Evolutionary conservation across 495 filamentous ascomycete species (phyloP), one percentile per base, ranked within the genome.

Genomic region (Penicillium steckii): DNA sequence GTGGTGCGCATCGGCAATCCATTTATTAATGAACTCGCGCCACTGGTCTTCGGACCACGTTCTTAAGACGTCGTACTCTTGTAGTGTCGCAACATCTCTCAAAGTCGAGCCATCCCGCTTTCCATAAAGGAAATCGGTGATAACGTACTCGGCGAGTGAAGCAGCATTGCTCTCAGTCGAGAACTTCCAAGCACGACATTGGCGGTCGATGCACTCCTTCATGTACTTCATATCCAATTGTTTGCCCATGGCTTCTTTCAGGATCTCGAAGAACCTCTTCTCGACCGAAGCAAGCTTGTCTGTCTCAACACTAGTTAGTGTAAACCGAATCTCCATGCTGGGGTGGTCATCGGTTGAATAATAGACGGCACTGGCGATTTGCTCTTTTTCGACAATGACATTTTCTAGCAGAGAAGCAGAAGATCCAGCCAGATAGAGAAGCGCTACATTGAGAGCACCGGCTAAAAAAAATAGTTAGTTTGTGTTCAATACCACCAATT

Each of bases 341-440:
- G 90, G 90, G 30, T 90, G 83, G 27, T 80, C 72, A 44, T 96
- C 91, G 38, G 80, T 86, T 60, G 79, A 81, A 61, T 86, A 90
- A 25, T 82, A 81, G 7, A 97, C 83, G 3, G 83, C 86, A 71
- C 91, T 96, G 9, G 90, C 89, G 48, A 97, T 77, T 53, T 95
- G 87, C 64, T 97, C 92, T 59, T 87, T 92, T 60, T 99, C 95
- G 8, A 99, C 94, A 47, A 99, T 79, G 17, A 82, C 82, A 57
- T 96, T 96, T 53, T 97, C 93, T 15, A 99, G 73, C 12, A 97
- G 75, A 2, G 91, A 93, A 2, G 95, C 90, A 4, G 94, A 94
- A 2, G 94, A 97, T 12, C 91, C 93, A 46, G 88, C 87, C 17
- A 99, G 79, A 60, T 97, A 99, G 12, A 84, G 81, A 33, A 95